A percentile compares a stretch with the other conserved stretches of the same genome.
These are phyloP conservation scores for Erodium texanum DNA, from an alignment of 441 rosid genomes.

Conservation along the genomic window DNA sequence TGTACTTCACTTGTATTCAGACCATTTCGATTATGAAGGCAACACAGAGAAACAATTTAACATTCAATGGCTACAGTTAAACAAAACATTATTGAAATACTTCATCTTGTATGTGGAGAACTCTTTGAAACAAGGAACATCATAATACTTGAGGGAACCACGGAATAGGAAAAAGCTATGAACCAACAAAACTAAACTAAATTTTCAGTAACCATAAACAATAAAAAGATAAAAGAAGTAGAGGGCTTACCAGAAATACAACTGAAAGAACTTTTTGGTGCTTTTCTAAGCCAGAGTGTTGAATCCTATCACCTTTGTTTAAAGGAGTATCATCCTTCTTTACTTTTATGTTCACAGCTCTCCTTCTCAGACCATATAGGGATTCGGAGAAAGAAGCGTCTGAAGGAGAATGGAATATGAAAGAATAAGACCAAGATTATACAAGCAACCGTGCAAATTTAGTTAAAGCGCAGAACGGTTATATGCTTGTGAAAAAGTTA, in stretches of 20 bases:
- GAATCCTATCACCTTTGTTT: conserved; percentile 41
- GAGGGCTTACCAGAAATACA: conserved; percentile 60
- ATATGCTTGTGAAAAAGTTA: too few relatives aligned
- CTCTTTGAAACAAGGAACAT: too few relatives aligned
- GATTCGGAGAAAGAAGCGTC: conserved; percentile 97
- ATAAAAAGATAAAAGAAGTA: conserved; percentile 18
- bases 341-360: conserved; percentile 52
- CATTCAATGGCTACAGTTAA: too few relatives aligned
- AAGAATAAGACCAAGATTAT: conserved; percentile 8
- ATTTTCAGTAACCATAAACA: neutral
- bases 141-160: too few relatives aligned
- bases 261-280: conserved; percentile 80
- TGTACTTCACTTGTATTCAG: too few relatives aligned
- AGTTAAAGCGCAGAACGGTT: neutral
- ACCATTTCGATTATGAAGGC: too few relatives aligned
- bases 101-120: too few relatives aligned
- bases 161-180: too few relatives aligned
- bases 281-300: conserved; percentile 63
- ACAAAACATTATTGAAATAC: too few relatives aligned
- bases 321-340: conserved; percentile 35
- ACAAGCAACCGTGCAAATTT: neutral
- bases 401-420: conserved; percentile 25
- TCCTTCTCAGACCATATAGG: conserved; percentile 89
- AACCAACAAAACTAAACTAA: too few relatives aligned
- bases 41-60: too few relatives aligned